Conservation (phyloP, 202 grass and related monocot genomes). For the Hordeum pubiflorum region DNA sequence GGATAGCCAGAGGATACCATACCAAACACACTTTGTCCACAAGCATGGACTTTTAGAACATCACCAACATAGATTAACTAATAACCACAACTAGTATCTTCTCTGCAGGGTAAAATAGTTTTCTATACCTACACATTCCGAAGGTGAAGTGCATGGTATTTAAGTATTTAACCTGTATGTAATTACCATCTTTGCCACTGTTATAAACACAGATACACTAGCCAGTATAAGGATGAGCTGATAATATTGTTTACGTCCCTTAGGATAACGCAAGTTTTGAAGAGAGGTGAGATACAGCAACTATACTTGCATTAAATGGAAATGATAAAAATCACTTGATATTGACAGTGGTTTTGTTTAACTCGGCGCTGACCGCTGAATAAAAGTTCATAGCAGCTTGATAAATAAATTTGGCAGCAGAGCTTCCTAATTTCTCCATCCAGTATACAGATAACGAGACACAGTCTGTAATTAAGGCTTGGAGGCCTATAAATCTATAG, state of each 20-base stretch:
- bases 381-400: neutral
- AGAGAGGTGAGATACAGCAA: neutral
- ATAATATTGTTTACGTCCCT: neutral
- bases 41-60: neutral
- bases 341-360: neutral
- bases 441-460: neutral
- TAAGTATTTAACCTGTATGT: neutral
- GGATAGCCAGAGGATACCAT: neutral
- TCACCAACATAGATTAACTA: neutral
- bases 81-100: neutral
- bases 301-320: neutral
- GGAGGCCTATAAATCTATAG: neutral
- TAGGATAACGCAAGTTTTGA: neutral
- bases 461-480: neutral
- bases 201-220: neutral
- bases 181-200: neutral
- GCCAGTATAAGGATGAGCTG: neutral
- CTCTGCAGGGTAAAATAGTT: neutral
- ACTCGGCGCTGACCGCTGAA: too few species aligned
- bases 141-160: neutral
- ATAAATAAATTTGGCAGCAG: neutral
- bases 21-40: neutral
- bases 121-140: neutral
- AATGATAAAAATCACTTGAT: neutral
- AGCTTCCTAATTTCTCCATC: neutral